Conservation (phyloP, 345 rosid genomes). For the Pelargonium nanum region DNA sequence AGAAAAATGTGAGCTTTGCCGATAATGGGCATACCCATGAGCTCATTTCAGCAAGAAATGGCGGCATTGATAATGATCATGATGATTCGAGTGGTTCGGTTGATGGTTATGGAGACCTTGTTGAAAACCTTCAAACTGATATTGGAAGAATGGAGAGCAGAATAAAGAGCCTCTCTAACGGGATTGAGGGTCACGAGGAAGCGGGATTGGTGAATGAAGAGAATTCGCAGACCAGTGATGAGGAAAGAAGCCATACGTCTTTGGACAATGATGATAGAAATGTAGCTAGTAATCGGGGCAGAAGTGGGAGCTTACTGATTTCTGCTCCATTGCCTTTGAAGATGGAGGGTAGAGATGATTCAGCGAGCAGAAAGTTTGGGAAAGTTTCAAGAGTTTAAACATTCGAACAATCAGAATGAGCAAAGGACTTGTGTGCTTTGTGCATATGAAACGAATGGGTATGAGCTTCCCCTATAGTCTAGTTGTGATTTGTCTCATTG, state of each 20-base stretch:
- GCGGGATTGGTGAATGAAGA: conserved; percentile 14
- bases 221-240: conserved; percentile 26
- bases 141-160: conserved; percentile 26
- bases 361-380: conserved; percentile 21
- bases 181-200: conserved; percentile 21
- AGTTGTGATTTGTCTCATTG: no score
- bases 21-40: conserved; percentile 43
- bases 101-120: conserved; percentile 23
- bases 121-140: conserved; percentile 18
- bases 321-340: conserved; percentile 62
- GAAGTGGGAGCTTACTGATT: conserved; percentile 25
- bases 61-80: conserved; percentile 17
- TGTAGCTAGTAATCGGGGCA: conserved; percentile 6
- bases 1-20: conserved; percentile 41
- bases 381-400: not conserved
- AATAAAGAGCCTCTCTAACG: conserved; percentile 19
- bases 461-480: no score
- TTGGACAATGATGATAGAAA: conserved; percentile 9
- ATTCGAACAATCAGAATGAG: not conserved
- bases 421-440: no score
- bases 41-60: conserved; percentile 15
- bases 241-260: conserved; percentile 10
- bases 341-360: conserved; percentile 50
- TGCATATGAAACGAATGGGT: no score
- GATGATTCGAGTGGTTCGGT: conserved; percentile 34